Base-by-base conservation (phyloP, 2,329 filamentous ascomycete genomes). In the Bretziella fagacearum region DNA sequence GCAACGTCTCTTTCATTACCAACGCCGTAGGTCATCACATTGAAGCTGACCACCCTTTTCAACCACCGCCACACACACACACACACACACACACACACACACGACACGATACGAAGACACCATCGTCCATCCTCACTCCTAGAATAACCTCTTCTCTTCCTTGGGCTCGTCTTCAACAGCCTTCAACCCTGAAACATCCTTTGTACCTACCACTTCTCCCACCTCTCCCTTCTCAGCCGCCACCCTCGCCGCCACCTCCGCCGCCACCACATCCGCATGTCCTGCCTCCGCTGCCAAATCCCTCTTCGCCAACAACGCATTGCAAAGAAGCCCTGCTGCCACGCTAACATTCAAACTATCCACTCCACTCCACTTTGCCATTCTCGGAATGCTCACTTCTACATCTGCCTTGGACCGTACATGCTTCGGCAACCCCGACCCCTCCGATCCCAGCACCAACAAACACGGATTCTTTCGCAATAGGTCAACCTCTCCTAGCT, bases 281-380 rank as follows among this genome's bases (percentile, higher is more conserved):
- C 17, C 15, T 22, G 18, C 35, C 18, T 6, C 18, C 23, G 20
- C 18, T 22, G 13, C 30, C 13, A 10, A 6, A 6, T 41, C 23
- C 18, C 40, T 43, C 27, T 30, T 30, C 15, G 40, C 26, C 26
- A 53, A 30, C 26, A 91, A 84, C 0, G 79, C 68, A 53, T 79
- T 72, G 52, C 79, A 79, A 44, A 96, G 63, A 42, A 96, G 65
- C 1, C 77, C 85, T 5, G 84, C 77, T 1, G 91, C 89, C 17
- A 93, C 87, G 57, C 84, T 85, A 32, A 96, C 91, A 59, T 98
- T 96, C 59, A 98, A 64, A 60, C 86, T 94, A 61, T 96, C 89
- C 2, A 98, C 77, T 58, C 54, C 77, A 59, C 56, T 71, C 58
- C 56, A 66, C 52, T 57, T 64, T 35, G 61, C 70, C 53, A 60